These are phyloP conservation scores for Alloteropsis semialata DNA, from an alignment of 176 grass and related monocot species.

Conservation along the genomic window DNA sequence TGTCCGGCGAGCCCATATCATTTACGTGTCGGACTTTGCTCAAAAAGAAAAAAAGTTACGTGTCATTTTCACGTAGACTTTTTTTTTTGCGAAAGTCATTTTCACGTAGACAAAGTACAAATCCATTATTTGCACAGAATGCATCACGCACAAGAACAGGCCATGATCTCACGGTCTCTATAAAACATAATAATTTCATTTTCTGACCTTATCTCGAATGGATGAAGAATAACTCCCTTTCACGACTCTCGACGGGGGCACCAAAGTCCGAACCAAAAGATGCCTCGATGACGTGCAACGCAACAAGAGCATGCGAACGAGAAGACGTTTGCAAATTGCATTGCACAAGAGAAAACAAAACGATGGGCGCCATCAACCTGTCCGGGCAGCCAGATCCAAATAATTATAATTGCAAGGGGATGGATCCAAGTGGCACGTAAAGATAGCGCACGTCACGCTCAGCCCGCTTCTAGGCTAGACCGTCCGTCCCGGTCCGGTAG, in stretches of 20 bases:
- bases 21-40: too few species aligned
- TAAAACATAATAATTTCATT: background rate
- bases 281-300: background rate
- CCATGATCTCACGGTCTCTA: too few species aligned
- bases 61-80: too few species aligned
- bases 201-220: too few species aligned
- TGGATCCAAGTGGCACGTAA: background rate
- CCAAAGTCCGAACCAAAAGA: background rate
- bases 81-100: too few species aligned
- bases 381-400: background rate
- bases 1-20: too few species aligned
- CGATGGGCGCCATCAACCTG: background rate
- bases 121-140: too few species aligned
- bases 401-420: constrained; percentile 6
- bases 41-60: too few species aligned
- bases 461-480: background rate
- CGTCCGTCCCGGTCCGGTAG: background rate
- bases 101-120: too few species aligned
- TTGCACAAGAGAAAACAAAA: background rate
- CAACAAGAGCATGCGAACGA: background rate
- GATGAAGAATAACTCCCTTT: too few species aligned
- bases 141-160: background rate
- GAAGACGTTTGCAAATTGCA: background rate
- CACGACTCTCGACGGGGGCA: background rate
- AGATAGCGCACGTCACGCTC: background rate